Conservation (phyloP, 139 green algal genomes). For the Tetradesmus obliquus region DNA sequence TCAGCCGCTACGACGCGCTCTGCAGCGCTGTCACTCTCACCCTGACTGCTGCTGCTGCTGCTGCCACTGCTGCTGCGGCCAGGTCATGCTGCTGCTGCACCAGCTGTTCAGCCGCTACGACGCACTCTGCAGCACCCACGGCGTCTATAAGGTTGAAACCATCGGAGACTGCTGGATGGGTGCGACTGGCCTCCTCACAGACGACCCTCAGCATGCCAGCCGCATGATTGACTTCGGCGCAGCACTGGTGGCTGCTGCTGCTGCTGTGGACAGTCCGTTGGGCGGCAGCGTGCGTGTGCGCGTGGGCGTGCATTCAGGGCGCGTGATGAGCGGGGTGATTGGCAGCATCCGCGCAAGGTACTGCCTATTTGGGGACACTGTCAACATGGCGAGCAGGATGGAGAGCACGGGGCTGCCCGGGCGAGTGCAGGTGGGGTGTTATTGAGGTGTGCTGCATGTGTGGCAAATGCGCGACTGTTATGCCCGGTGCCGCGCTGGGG, state of each 20-base stretch:
- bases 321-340: conserved; percentile 40
- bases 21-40: no score
- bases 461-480: no score
- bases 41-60: not conserved
- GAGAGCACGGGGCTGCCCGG: conserved; percentile 61
- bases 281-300: conserved; percentile 45
- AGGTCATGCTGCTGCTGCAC: conserved; percentile 52
- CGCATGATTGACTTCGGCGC: conserved; percentile 49
- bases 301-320: conserved; percentile 64
- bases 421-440: conserved; percentile 58
- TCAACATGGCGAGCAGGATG: conserved; percentile 71
- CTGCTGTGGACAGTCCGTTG: not conserved
- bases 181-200: conserved; percentile 44
- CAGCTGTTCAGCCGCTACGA: conserved; percentile 60
- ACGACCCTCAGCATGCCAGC: conserved; percentile 48
- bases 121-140: conserved; percentile 22
- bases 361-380: conserved; percentile 67
- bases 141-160: conserved; percentile 64
- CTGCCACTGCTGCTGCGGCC: not conserved
- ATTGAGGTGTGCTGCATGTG: no score
- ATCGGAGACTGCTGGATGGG: conserved; percentile 68
- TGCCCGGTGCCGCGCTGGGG: no score
- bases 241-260: conserved; percentile 42
- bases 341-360: conserved; percentile 57
- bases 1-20: no score